Percentiles rank a stretch among this genome's conserved stretches.
Conservation (phyloP, 768 basidiomycete species). For the Mycena maculata region DNA sequence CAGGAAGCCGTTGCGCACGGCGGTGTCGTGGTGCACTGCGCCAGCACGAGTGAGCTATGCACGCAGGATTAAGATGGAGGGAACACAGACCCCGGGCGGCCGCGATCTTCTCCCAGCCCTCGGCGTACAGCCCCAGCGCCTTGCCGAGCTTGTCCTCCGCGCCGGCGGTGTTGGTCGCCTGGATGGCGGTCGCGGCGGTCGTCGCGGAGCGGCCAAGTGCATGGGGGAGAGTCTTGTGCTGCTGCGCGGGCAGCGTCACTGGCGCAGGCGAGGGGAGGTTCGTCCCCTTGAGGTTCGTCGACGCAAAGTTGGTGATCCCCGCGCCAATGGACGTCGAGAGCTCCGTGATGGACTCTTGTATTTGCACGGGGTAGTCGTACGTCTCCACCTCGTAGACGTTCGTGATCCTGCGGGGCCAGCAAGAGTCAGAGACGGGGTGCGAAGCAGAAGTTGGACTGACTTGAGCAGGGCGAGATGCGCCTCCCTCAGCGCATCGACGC, state of each 20-base stretch:
- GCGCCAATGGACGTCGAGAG: conserved; percentile 76
- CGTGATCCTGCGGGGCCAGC: conserved; percentile 68
- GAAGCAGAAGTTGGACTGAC: conserved; percentile 53
- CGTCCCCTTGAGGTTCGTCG: conserved; percentile 89
- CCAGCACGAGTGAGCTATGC: neutral
- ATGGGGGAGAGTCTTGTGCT: conserved; percentile 97
- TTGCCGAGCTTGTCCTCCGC: conserved; percentile 78
- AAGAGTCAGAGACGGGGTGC: conserved; percentile 5
- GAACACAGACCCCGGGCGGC: conserved; percentile 60
- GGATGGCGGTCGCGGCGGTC: conserved; percentile 62
- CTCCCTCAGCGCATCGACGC: conserved; percentile 90
- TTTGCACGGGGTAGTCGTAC: conserved; percentile 91
- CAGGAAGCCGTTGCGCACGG: conserved; percentile 75
- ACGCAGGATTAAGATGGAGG: neutral
- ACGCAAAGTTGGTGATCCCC: conserved; percentile 86
- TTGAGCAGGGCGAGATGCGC: conserved; percentile 85
- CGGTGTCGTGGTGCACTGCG: conserved; percentile 76
- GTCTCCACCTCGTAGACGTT: conserved; percentile 90
- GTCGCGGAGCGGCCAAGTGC: conserved; percentile 88
- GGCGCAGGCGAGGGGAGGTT: conserved; percentile 83
- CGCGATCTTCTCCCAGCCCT: conserved; percentile 86
- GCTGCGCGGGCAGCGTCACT: conserved; percentile 62
- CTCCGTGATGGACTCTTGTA: conserved; percentile 85
- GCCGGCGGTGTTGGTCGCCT: conserved; percentile 55
- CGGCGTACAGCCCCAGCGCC: conserved; percentile 82